These are phyloP conservation scores for Nakaseomyces sp. DNA, from an alignment of 1,139 yeast genomes.

Conservation along the genomic window DNA sequence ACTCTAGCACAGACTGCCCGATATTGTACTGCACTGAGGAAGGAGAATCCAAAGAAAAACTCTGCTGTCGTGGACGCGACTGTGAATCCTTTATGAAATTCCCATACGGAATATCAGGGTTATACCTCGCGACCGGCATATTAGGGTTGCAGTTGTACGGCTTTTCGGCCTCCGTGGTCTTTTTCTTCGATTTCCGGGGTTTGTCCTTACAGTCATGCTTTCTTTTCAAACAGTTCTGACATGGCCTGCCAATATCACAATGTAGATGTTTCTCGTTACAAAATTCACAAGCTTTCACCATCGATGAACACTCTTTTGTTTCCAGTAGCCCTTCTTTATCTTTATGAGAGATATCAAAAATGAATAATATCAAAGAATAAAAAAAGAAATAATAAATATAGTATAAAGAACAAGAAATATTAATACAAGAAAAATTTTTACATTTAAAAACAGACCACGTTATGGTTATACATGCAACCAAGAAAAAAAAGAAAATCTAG, in stretches of 20 bases:
- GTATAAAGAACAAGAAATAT: too few species aligned
- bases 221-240: slow-evolving; percentile 58
- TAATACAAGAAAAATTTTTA: too few species aligned
- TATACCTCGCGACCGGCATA: not conserved
- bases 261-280: slow-evolving; percentile 68
- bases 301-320: not conserved
- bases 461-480: too few species aligned
- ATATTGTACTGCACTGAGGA: not conserved
- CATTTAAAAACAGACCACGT: too few species aligned
- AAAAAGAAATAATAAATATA: not conserved
- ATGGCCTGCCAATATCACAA: slow-evolving; percentile 53
- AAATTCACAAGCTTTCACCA: slow-evolving; percentile 47
- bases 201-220: slow-evolving; percentile 54
- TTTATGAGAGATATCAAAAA: too few species aligned
- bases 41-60: not conserved
- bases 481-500: too few species aligned
- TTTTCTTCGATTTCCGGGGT: slow-evolving; percentile 39
- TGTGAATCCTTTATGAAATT: not conserved
- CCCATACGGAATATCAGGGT: too few species aligned
- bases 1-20: not conserved
- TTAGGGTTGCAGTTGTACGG: not conserved
- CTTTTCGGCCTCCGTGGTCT: slow-evolving; percentile 5
- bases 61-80: not conserved
- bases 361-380: not conserved
- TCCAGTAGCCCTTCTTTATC: not conserved